Evolutionary conservation across 2,329 filamentous ascomycete species (phyloP).

Genomic region (Microsporum canis): DNA sequence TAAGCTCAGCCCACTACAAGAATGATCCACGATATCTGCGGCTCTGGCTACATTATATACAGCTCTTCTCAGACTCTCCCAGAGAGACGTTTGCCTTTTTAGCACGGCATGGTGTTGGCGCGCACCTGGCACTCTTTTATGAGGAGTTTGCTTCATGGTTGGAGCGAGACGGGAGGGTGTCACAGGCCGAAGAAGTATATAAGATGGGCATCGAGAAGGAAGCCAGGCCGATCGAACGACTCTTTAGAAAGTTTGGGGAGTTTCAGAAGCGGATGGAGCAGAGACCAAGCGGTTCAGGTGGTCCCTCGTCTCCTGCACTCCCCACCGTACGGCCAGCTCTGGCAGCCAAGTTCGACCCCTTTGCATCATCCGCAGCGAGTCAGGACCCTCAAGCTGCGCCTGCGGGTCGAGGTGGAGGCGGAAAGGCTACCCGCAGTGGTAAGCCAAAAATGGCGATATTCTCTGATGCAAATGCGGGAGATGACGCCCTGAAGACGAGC

Average conservation of each 20-base stretch:
- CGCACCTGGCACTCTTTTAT: slow-evolving; percentile 80
- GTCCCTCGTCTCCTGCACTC: slow-evolving; percentile 75
- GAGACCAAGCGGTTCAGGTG: slow-evolving; percentile 48
- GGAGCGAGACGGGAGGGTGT: slow-evolving; percentile 71
- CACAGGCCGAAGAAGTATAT: slow-evolving; percentile 89
- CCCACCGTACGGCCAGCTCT: slow-evolving; percentile 73
- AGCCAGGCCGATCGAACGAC: slow-evolving; percentile 66
- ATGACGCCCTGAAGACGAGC: slow-evolving; percentile 46
- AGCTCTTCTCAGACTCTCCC: slow-evolving; percentile 83
- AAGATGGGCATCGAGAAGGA: slow-evolving; percentile 79
- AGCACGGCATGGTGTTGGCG: slow-evolving; percentile 76
- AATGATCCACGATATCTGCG: slow-evolving; percentile 91
- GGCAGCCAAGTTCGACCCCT: slow-evolving; percentile 76
- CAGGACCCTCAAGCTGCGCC: slow-evolving; percentile 53
- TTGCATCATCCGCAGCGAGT: slow-evolving; percentile 44
- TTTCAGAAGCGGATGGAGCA: slow-evolving; percentile 72
- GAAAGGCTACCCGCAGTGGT: slow-evolving; percentile 49
- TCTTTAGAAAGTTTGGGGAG: slow-evolving; percentile 82
- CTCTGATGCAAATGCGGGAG: slow-evolving; percentile 57
- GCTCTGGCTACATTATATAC: slow-evolving; percentile 88
- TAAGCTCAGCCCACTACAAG: slow-evolving; percentile 76
- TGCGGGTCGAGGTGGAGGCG: slow-evolving; percentile 35
- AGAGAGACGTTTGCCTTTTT: slow-evolving; percentile 88
- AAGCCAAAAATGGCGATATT: slow-evolving; percentile 85
- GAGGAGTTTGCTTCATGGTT: slow-evolving; percentile 95